Evolutionary conservation across 2,329 filamentous ascomycete species (phyloP).

Genomic region (Geosmithia putterillii): DNA sequence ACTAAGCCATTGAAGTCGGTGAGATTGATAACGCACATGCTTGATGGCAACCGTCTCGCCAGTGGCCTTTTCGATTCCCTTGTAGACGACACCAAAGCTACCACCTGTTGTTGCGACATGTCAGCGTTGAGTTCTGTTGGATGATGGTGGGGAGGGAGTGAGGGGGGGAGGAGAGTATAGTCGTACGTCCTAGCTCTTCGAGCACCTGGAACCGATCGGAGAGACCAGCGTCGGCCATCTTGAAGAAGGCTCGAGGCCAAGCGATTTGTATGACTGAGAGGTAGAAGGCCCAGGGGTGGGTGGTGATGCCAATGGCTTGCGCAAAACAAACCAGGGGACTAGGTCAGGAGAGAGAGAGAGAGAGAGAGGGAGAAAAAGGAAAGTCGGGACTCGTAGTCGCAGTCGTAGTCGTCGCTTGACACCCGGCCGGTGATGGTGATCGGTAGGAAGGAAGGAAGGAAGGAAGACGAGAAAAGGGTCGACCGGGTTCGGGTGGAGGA

Average conservation of each 20-base stretch:
- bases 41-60: constrained; percentile 95
- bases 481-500: too few species aligned
- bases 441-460: too few species aligned
- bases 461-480: too few species aligned
- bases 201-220: constrained; percentile 86
- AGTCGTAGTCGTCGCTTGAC: too few species aligned
- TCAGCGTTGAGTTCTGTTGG: constrained; percentile 5
- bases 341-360: not conserved
- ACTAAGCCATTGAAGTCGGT: not conserved
- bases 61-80: constrained; percentile 81
- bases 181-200: constrained; percentile 89
- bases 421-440: too few species aligned
- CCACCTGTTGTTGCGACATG: constrained; percentile 48
- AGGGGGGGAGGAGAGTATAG: not conserved
- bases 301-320: not conserved
- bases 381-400: too few species aligned
- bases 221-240: constrained; percentile 52
- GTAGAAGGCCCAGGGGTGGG: constrained; percentile 1
- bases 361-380: constrained; percentile 2
- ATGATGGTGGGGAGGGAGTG: not conserved
- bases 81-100: constrained; percentile 95
- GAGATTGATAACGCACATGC: constrained; percentile 49
- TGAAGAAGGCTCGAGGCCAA: constrained; percentile 16
- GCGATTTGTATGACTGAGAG: not conserved
- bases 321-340: too few species aligned